A percentile compares a stretch with the other conserved stretches of the same genome.
These are phyloP conservation scores for Rhodotorula sp. DNA, from an alignment of 1,284 basidiomycete species.

Conservation along the genomic window DNA sequence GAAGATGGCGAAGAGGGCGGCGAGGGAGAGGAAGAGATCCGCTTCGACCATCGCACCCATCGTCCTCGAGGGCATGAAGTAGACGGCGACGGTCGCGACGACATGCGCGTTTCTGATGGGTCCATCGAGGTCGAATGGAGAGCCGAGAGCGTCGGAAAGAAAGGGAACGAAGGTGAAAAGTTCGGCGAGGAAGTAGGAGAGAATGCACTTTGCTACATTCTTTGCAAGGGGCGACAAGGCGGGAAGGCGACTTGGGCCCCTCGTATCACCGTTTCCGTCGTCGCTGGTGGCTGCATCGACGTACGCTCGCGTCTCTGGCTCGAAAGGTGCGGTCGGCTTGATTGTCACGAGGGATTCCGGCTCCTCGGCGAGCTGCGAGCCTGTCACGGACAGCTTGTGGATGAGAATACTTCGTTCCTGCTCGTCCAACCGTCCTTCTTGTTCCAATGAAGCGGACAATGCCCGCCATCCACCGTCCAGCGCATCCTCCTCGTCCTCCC, in stretches of 20 bases:
- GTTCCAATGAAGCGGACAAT: no score
- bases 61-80: slow-evolving; percentile 42
- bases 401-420: no score
- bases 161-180: slow-evolving; percentile 83
- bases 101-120: slow-evolving; percentile 41
- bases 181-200: slow-evolving; percentile 85
- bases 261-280: no score
- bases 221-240: slow-evolving; percentile 44
- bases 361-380: no score
- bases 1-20: slow-evolving; percentile 67
- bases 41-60: slow-evolving; percentile 72
- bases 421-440: no score
- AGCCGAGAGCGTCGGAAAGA: slow-evolving; percentile 46
- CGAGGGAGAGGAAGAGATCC: slow-evolving; percentile 66
- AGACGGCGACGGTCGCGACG: slow-evolving; percentile 41
- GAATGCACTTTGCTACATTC: slow-evolving; percentile 82
- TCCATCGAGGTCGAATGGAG: slow-evolving; percentile 43
- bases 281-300: no score
- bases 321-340: no score
- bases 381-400: no score
- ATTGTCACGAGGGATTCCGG: no score
- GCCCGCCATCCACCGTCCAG: no score
- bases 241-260: slow-evolving; percentile 2
- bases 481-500: no score
- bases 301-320: no score